phyloP scores from a whole-genome alignment of 2,329 filamentous ascomycete genomes.

The Hawksworthiomyces lignivorus region DNA sequence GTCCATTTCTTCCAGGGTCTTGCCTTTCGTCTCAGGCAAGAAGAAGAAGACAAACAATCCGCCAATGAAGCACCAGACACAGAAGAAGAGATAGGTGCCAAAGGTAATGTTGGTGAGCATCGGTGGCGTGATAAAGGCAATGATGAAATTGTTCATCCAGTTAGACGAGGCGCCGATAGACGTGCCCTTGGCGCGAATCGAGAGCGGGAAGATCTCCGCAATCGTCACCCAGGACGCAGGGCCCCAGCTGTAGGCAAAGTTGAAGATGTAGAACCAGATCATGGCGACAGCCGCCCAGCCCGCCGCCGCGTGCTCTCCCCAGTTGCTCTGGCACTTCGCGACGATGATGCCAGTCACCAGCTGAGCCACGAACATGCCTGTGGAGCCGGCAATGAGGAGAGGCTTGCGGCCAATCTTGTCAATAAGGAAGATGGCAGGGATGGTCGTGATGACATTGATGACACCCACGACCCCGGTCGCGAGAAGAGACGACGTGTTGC shows the following conservation, averaged over 20 bases:
- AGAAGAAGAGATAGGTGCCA: conserved; percentile 52
- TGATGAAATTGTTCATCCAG: conserved; percentile 40
- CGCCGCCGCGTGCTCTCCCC: conserved; percentile 4
- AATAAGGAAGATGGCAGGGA: conserved; percentile 51
- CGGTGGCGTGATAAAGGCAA: conserved; percentile 36
- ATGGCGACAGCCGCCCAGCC: conserved; percentile 9
- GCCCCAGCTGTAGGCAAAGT: conserved; percentile 14
- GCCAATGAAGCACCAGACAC: conserved; percentile 37
- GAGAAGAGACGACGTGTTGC: conserved; percentile 50
- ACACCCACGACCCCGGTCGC: conserved; percentile 58
- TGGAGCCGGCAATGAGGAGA: conserved; percentile 18
- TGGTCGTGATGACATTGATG: conserved; percentile 33
- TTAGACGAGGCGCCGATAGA: conserved; percentile 32
- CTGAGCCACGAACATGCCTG: conserved; percentile 68
- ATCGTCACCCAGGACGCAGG: conserved; percentile 20
- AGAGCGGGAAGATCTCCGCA: conserved; percentile 25
- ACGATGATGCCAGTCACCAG: conserved; percentile 75
- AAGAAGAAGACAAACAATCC: conserved; percentile 42
- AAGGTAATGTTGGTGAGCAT: conserved; percentile 35
- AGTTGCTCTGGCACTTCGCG: conserved; percentile 33
- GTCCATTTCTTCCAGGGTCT: conserved; percentile 63
- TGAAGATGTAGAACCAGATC: conserved; percentile 9
- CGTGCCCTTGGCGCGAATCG: conserved; percentile 7
- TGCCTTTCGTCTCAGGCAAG: conserved; percentile 54
- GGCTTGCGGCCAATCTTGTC: conserved; percentile 35